A percentile compares a stretch with the other conserved stretches of the same genome.
phyloP scores from a whole-genome alignment of 768 basidiomycete species.

The Podaxis rugospora region DNA sequence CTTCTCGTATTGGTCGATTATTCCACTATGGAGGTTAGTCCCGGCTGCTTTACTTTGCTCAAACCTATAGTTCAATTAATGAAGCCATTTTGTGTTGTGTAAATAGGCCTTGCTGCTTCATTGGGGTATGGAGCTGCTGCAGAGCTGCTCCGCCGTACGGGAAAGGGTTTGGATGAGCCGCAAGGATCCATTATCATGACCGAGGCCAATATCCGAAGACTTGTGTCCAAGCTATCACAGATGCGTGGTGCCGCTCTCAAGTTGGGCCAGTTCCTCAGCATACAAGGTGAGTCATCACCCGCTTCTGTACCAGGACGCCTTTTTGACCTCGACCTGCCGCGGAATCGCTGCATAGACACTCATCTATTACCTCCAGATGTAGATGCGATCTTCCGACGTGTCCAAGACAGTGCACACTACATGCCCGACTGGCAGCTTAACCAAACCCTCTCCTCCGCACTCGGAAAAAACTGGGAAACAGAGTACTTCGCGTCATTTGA shows the following conservation, averaged over 20 bases:
- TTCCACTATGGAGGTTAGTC: conserved; percentile 88
- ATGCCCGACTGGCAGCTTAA: conserved; percentile 97
- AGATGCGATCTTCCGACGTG: conserved; percentile 82
- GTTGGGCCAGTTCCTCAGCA: conserved; percentile 95
- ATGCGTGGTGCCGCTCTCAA: conserved; percentile 98
- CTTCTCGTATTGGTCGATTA: conserved; percentile 81
- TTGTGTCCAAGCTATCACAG: conserved; percentile 88
- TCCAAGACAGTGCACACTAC: conserved; percentile 95
- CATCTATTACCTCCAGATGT: conserved; percentile 84
- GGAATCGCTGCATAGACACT: conserved; percentile 53
- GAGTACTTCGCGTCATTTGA: conserved; percentile 68
- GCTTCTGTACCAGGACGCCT: too few species aligned
- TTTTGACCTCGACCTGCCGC: not conserved
- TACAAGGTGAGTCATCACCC: conserved; percentile 57
- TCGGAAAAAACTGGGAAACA: conserved; percentile 71
- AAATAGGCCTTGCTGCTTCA: conserved; percentile 82
- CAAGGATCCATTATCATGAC: conserved; percentile 73
- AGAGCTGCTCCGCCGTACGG: conserved; percentile 74
- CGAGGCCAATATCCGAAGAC: conserved; percentile 83
- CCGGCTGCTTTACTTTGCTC: not conserved
- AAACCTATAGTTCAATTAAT: not conserved
- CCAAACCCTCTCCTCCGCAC: conserved; percentile 46
- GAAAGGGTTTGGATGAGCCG: conserved; percentile 26
- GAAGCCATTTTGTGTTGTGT: not conserved
- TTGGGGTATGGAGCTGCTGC: conserved; percentile 86